These are phyloP conservation scores for Entelexis paramagnoliae DNA, from an alignment of 1,139 yeast species.

Conservation along the genomic window DNA sequence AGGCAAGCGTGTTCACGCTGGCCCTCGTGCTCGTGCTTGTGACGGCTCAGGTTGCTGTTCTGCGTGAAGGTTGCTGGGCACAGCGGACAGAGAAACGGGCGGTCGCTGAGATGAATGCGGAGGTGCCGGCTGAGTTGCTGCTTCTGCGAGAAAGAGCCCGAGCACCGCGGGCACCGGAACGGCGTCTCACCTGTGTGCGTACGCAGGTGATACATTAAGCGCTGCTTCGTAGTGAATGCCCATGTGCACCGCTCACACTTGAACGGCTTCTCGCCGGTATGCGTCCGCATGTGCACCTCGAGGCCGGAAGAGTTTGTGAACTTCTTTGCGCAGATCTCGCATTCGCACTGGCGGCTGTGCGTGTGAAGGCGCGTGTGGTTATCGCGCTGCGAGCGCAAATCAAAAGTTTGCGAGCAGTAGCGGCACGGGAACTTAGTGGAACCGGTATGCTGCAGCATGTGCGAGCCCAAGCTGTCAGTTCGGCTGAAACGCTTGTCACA, in stretches of 20 bases:
- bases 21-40: conserved; percentile 4
- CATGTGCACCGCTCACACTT: conserved; percentile 46
- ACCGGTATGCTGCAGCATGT: conserved; percentile 66
- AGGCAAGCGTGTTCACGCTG: background rate
- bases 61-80: conserved; percentile 5
- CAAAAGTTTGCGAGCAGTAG: conserved; percentile 28
- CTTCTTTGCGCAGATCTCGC: conserved; percentile 50
- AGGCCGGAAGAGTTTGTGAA: conserved; percentile 75
- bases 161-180: conserved; percentile 67
- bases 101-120: conserved; percentile 66
- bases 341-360: background rate
- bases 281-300: conserved; percentile 71
- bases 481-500: conserved; percentile 78
- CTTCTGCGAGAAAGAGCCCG: conserved; percentile 72
- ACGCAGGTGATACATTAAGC: conserved; percentile 84
- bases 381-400: conserved; percentile 3
- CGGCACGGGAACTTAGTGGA: conserved; percentile 70
- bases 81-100: conserved; percentile 70
- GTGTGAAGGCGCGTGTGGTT: background rate
- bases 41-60: conserved; percentile 3
- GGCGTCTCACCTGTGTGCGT: conserved; percentile 91
- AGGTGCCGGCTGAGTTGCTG: conserved; percentile 83
- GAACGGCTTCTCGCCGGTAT: conserved; percentile 79
- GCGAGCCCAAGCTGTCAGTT: conserved; percentile 84
- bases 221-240: conserved; percentile 59